These are phyloP conservation scores for Kwoniella mangroviensis DNA, from an alignment of 768 basidiomycete genomes.

Conservation along the genomic window DNA sequence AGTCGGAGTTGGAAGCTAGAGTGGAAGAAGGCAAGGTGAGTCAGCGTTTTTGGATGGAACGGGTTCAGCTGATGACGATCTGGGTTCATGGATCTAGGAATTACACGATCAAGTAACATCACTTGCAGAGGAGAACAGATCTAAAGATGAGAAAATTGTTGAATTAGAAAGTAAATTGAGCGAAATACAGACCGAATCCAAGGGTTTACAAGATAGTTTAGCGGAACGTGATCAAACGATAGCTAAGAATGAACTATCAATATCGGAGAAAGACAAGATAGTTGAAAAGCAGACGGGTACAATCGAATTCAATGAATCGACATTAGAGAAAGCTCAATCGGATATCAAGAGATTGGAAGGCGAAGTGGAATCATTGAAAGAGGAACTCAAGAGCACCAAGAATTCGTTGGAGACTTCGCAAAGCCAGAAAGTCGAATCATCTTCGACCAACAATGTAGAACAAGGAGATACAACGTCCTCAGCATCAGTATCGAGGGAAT, in stretches of 20 bases:
- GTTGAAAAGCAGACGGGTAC: not conserved
- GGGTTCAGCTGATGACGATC: not conserved
- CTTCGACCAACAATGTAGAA: too few species aligned
- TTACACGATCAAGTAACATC: constrained; percentile 27
- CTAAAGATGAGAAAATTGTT: constrained; percentile 9
- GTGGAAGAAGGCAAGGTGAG: constrained; percentile 32
- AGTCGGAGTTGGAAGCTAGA: constrained; percentile 28
- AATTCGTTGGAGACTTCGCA: not conserved
- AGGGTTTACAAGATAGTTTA: constrained; percentile 6
- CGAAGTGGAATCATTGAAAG: constrained; percentile 14
- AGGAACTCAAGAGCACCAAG: constrained; percentile 1
- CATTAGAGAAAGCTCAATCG: not conserved
- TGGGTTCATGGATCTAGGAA: not conserved
- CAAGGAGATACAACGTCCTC: not conserved
- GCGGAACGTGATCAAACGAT: constrained; percentile 3
- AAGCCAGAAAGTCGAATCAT: not conserved
- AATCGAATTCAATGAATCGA: not conserved
- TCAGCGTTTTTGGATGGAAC: not conserved
- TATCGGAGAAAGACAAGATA: constrained; percentile 2
- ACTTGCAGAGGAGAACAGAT: constrained; percentile 29
- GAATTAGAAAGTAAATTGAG: not conserved
- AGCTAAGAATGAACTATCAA: constrained; percentile 11
- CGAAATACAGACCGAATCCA: not conserved
- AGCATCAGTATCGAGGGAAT: constrained; percentile 6
- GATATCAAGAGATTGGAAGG: not conserved